Conservation (phyloP, 495 filamentous ascomycete species). For the Penicillium lagena region DNA sequence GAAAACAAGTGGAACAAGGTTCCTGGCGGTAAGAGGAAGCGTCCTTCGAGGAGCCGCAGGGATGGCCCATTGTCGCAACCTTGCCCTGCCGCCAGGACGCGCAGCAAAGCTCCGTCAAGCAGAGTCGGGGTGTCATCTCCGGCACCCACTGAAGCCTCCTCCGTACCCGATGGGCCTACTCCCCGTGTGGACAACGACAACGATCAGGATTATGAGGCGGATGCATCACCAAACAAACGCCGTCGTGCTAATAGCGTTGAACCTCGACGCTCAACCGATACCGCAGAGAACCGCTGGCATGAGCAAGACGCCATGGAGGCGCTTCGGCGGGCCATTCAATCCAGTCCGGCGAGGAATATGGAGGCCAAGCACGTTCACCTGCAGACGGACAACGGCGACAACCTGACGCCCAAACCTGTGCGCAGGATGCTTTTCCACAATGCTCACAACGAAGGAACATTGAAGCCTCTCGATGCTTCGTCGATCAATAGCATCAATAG, state of each 20-base stretch:
- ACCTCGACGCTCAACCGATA: slow-evolving; percentile 25
- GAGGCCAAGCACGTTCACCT: slow-evolving; percentile 64
- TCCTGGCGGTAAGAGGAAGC: slow-evolving; percentile 36
- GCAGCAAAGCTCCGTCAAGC: slow-evolving; percentile 22
- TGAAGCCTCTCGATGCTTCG: slow-evolving; percentile 54
- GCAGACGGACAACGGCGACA: slow-evolving; percentile 34
- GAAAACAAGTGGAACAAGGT: slow-evolving; percentile 75
- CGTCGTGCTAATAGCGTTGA: slow-evolving; percentile 38
- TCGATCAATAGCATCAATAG: slow-evolving; percentile 53
- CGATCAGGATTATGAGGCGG: slow-evolving; percentile 11
- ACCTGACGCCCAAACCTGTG: slow-evolving; percentile 56
- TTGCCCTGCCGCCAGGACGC: slow-evolving; percentile 21
- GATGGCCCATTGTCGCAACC: slow-evolving; percentile 27
- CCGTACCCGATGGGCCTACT: slow-evolving; percentile 31
- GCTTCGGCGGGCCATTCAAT: slow-evolving; percentile 58
- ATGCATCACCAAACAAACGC: slow-evolving; percentile 22
- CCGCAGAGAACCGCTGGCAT: slow-evolving; percentile 29
- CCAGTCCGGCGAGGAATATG: slow-evolving; percentile 59
- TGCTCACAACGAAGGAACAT: slow-evolving; percentile 47
- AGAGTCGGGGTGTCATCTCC: slow-evolving; percentile 34
- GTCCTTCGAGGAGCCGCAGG: slow-evolving; percentile 28
- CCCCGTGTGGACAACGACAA: slow-evolving; percentile 27
- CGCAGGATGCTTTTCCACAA: slow-evolving; percentile 74
- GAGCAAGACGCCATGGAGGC: slow-evolving; percentile 52
- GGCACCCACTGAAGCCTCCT: slow-evolving; percentile 35